Percentiles rank a stretch among this genome's conserved stretches.
Conservation (phyloP, 805 yeast genomes). For the Clavispora fructus region DNA sequence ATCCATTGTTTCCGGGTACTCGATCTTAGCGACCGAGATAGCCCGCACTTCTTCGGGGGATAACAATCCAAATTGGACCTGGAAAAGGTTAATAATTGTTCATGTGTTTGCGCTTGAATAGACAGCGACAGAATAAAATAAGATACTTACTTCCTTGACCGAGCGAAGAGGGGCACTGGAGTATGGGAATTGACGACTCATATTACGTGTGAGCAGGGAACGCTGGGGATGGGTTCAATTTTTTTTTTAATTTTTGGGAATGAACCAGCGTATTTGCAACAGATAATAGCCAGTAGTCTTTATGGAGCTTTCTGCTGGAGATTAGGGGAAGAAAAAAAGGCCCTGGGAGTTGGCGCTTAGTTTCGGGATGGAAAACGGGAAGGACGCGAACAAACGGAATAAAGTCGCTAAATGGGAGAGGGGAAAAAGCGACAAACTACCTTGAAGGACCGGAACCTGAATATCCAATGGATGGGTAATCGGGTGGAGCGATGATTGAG, state of each 20-base stretch:
- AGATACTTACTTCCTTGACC: slow-evolving; percentile 76
- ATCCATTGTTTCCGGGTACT: slow-evolving; percentile 99
- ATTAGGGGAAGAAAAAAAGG: neutral
- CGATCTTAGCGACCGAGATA: slow-evolving; percentile 95
- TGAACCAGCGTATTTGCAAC: neutral
- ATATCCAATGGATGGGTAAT: slow-evolving; percentile 5
- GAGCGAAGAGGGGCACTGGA: slow-evolving; percentile 98
- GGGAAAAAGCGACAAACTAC: slow-evolving; percentile 7
- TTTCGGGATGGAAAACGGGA: slow-evolving; percentile 1
- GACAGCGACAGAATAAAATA: neutral
- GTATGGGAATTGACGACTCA: slow-evolving; percentile 68
- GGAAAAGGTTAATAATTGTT: slow-evolving; percentile 15
- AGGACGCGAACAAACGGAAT: neutral
- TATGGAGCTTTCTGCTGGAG: neutral
- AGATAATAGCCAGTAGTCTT: neutral
- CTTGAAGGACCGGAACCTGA: slow-evolving; percentile 7
- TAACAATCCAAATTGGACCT: slow-evolving; percentile 93
- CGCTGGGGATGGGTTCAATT: neutral
- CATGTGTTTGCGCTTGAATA: neutral
- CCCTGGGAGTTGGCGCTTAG: neutral
- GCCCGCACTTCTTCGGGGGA: slow-evolving; percentile 97
- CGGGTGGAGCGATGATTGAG: slow-evolving; percentile 4
- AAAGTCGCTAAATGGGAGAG: neutral
- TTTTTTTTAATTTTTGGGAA: slow-evolving; percentile 2
- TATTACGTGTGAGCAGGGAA: slow-evolving; percentile 6